Conservation (phyloP, 768 basidiomycete genomes). For the Scleroderma bovista region DNA sequence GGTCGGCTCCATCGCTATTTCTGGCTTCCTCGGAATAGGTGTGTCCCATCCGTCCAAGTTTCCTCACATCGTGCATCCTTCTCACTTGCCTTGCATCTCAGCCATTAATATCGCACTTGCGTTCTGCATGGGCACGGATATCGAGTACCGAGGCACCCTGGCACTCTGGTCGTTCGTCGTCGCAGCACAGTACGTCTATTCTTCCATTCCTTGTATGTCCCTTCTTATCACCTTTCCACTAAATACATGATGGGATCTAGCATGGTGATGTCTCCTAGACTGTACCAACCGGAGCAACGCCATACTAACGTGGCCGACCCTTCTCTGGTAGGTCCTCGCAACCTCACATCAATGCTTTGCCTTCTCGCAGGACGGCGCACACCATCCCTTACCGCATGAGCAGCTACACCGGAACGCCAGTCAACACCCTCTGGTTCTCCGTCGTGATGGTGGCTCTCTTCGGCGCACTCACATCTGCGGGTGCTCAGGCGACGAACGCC, state of each 20-base stretch:
- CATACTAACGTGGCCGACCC: background rate
- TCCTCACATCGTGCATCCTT: background rate
- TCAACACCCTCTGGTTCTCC: no score
- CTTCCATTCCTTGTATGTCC: background rate
- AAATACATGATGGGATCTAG: conserved; percentile 48
- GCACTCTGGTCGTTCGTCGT: conserved; percentile 53
- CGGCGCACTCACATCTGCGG: no score
- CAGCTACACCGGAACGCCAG: no score
- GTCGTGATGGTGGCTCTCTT: no score
- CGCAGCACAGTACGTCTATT: conserved; percentile 36
- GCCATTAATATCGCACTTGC: conserved; percentile 50
- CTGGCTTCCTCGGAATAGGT: conserved; percentile 48
- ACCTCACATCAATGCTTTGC: conserved; percentile 54
- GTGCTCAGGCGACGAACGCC: conserved; percentile 48
- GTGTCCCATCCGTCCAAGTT: background rate
- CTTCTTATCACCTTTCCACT: background rate
- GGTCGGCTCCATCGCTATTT: conserved; percentile 36
- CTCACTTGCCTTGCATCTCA: conserved; percentile 9
- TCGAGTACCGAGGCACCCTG: conserved; percentile 38
- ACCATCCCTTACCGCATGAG: conserved; percentile 47
- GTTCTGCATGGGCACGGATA: conserved; percentile 54
- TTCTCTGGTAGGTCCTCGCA: conserved; percentile 40
- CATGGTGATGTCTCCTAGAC: conserved; percentile 25
- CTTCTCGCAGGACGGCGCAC: conserved; percentile 55
- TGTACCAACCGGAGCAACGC: background rate